Evolutionary conservation across 352 stramenopile genomes (phyloP).

Genomic region (Phytophthora nicotianae): DNA sequence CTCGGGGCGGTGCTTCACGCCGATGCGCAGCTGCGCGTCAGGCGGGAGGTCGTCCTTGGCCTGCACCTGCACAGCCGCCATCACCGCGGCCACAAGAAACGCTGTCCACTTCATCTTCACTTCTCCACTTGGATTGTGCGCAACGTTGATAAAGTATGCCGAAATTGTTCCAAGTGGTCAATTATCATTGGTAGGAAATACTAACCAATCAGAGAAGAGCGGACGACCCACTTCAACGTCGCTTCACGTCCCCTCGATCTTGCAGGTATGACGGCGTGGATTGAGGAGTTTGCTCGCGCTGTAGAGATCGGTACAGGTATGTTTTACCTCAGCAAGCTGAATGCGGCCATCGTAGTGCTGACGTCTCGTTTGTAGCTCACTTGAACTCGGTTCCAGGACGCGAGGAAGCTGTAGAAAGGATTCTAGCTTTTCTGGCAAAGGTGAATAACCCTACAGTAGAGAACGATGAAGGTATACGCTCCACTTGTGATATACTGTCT

Average conservation of each 20-base stretch:
- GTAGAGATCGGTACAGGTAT: constrained; percentile 34
- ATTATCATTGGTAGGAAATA: constrained; percentile 49
- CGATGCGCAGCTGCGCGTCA: constrained; percentile 73
- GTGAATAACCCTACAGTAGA: constrained; percentile 5
- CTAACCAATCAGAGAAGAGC: constrained; percentile 25
- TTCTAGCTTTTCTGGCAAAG: constrained; percentile 19
- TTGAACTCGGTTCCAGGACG: constrained; percentile 23
- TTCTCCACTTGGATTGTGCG: constrained; percentile 9
- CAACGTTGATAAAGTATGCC: not conserved
- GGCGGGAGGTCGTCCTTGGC: constrained; percentile 76
- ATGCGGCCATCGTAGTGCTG: not conserved
- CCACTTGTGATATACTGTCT: not conserved
- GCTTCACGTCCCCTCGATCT: constrained; percentile 5
- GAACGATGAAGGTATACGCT: constrained; percentile 27
- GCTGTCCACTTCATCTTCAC: constrained; percentile 63
- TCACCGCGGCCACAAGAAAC: constrained; percentile 43
- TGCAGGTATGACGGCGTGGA: constrained; percentile 21
- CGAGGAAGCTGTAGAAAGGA: constrained; percentile 19
- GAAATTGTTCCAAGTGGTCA: constrained; percentile 35
- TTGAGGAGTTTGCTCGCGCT: constrained; percentile 47
- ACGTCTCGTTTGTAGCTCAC: constrained; percentile 12
- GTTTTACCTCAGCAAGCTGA: not conserved
- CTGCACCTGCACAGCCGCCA: constrained; percentile 48
- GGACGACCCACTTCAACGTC: constrained; percentile 34
- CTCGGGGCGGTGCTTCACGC: constrained; percentile 80